A percentile compares a stretch with the other conserved stretches of the same genome.
These are phyloP conservation scores for Hortaea sp. DNA, from an alignment of 2,329 filamentous ascomycete species.

Conservation along the genomic window DNA sequence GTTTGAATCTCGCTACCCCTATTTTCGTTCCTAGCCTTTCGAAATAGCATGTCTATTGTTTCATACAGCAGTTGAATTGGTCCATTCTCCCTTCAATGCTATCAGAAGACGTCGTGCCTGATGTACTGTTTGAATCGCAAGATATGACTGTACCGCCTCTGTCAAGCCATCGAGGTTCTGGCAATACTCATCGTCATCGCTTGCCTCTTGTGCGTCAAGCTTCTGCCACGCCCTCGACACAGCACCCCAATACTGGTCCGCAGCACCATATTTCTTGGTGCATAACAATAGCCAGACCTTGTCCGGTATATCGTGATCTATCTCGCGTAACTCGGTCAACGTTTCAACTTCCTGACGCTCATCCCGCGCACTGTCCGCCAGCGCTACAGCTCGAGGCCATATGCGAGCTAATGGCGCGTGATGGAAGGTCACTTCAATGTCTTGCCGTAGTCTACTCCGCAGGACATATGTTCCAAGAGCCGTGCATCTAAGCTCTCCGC, in stretches of 20 bases:
- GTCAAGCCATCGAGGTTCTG: neutral
- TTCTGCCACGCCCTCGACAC: neutral
- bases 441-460: neutral
- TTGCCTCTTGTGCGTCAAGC: neutral
- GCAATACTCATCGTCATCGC: neutral
- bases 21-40: too few relatives aligned
- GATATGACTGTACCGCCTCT: neutral
- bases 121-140: too few relatives aligned
- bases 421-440: conserved; percentile 3
- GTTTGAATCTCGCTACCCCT: too few relatives aligned
- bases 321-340: conserved; percentile 27
- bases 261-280: neutral
- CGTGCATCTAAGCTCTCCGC: neutral
- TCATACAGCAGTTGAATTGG: too few relatives aligned
- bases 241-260: neutral
- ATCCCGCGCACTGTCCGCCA: conserved; percentile 37
- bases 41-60: too few relatives aligned
- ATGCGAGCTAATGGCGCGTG: conserved; percentile 1
- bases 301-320: neutral
- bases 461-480: neutral
- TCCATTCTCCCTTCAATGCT: too few relatives aligned
- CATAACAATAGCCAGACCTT: conserved; percentile 4
- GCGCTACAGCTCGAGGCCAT: conserved; percentile 44
- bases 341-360: conserved; percentile 74
- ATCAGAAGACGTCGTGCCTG: too few relatives aligned